These are phyloP conservation scores for Breynia disticha DNA, from an alignment of 441 rosid species.

Conservation along the genomic window DNA sequence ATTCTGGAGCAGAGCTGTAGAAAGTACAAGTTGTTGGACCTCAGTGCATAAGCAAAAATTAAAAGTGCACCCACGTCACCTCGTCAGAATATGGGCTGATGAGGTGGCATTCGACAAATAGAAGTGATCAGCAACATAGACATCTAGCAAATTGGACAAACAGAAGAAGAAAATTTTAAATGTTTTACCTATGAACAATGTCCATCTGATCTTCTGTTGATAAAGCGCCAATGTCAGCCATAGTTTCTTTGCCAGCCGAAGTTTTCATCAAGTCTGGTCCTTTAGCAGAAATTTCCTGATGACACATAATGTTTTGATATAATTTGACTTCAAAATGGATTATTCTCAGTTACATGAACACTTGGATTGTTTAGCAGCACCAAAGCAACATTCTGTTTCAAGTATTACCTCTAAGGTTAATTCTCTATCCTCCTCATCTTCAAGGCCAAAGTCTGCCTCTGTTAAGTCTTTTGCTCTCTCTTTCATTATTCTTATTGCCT, in stretches of 20 bases:
- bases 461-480: slow-evolving; percentile 38
- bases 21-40: not conserved
- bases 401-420: slow-evolving; percentile 54
- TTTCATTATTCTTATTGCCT: slow-evolving; percentile 34
- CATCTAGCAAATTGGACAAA: not conserved
- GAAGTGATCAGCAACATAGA: not conserved
- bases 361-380: not conserved
- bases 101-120: no score
- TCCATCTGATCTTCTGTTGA: slow-evolving; percentile 85
- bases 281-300: slow-evolving; percentile 49
- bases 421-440: slow-evolving; percentile 50
- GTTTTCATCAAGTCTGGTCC: slow-evolving; percentile 24
- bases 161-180: not conserved
- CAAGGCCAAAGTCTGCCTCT: slow-evolving; percentile 66
- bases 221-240: slow-evolving; percentile 39
- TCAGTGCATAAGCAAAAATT: not conserved
- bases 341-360: not conserved
- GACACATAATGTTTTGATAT: slow-evolving; percentile 10
- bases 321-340: not conserved
- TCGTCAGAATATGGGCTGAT: not conserved
- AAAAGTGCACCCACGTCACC: not conserved
- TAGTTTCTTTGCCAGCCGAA: slow-evolving; percentile 17
- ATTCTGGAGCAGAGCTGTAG: slow-evolving; percentile 78
- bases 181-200: slow-evolving; percentile 54
- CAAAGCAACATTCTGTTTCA: slow-evolving; percentile 4